Base-by-base conservation (phyloP, 306 rosid species). In the Styphnolobium japonicum region DNA sequence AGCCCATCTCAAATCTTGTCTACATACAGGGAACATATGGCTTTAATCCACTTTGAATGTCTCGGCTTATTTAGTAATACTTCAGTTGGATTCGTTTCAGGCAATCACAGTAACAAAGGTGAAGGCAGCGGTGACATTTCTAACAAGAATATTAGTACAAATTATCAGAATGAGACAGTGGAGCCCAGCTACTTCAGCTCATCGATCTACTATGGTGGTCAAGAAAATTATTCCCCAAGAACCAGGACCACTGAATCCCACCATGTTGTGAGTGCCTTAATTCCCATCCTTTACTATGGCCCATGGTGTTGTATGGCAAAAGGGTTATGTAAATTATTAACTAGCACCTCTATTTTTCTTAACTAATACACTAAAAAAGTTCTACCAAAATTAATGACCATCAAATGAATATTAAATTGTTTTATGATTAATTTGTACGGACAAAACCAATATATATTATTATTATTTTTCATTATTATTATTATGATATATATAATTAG, bases 121-220 rank as follows among this genome's bases (percentile, higher is more conserved):
- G 90, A 83, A 83, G 70, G 83, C 63, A 81, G 80, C 6, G 80
- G 82, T 55, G 86, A 85, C 77, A 58, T 70, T 56, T 51, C 53
- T 34, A 82, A 89, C 81, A 87, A 77, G 70, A 82, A 76, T 70
- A 71, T 5, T 43, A 60, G 84, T 49, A 81, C 80, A 70, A 83
- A 65, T 19, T 83, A 86, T 84, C 90, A 84, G 80, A 89, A 80
- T 63, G 89, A 88, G 84, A 68, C 83, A n/a, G 85, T 68, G 85
- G 95, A 89, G 34, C 97, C 94, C 57, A 86, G 87, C 83, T 86
- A 86, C 82, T 89, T 85, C 56, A 94, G 94, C 80, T 94, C 98
- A 63, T 94, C 98, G 31, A 91, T 92, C 89, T 82, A 84, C 79
- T 94, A 94, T 85, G 98, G 98, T 29, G 97, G 92, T 84, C 98